Percentiles rank a stretch among this genome's conserved stretches.
These are phyloP conservation scores for Ogataea polymorpha DNA, from an alignment of 805 yeast genomes.

Conservation along the genomic window DNA sequence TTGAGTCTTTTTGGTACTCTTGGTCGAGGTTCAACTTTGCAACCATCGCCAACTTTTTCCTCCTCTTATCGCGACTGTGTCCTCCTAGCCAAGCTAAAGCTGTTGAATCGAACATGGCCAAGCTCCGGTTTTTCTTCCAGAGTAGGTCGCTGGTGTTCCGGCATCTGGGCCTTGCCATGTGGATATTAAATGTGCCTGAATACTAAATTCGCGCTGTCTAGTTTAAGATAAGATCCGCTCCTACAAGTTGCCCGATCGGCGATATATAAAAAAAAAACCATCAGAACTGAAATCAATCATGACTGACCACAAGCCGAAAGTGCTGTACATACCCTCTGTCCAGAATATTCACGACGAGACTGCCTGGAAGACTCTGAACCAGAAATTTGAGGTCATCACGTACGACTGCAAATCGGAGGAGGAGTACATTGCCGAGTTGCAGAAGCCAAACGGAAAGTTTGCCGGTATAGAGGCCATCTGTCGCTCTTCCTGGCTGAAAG, in stretches of 20 bases:
- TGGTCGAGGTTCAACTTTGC: slow-evolving; percentile 19
- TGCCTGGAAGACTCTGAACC: slow-evolving; percentile 36
- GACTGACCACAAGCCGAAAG: slow-evolving; percentile 26
- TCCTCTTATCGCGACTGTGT: slow-evolving; percentile 5
- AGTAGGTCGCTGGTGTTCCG: slow-evolving; percentile 3
- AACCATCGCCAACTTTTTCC: slow-evolving; percentile 14
- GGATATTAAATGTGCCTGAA: slow-evolving; percentile 1
- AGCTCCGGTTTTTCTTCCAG: slow-evolving; percentile 18
- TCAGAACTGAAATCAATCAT: no score
- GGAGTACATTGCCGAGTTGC: slow-evolving; percentile 34
- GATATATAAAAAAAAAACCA: no score
- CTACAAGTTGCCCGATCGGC: no score
- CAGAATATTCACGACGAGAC: slow-evolving; percentile 36
- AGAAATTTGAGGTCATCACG: slow-evolving; percentile 34
- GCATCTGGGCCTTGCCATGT: background rate
- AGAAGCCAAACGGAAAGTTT: slow-evolving; percentile 35
- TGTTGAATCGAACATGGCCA: slow-evolving; percentile 1
- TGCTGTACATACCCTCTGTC: slow-evolving; percentile 39
- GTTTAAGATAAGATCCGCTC: no score
- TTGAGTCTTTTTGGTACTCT: slow-evolving; percentile 18
- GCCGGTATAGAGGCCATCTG: slow-evolving; percentile 37
- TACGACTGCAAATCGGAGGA: slow-evolving; percentile 35
- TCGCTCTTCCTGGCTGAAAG: slow-evolving; percentile 39
- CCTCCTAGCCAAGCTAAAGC: background rate
- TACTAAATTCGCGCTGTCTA: background rate